phyloP scores from a whole-genome alignment of 257 asterid genomes.

The Fraxinus anomala region DNA sequence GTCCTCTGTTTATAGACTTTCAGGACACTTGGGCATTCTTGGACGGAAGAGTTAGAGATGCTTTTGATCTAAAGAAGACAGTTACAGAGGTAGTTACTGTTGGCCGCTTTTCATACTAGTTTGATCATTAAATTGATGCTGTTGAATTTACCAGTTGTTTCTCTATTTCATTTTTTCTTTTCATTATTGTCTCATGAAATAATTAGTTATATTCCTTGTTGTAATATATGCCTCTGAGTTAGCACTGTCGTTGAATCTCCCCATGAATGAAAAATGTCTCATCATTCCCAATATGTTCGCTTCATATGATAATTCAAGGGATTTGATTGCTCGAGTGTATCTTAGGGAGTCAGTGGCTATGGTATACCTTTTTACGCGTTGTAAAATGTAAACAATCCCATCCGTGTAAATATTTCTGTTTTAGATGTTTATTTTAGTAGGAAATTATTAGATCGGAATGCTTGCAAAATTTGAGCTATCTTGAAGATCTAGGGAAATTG shows the following conservation, averaged over 20 bases:
- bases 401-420: not conserved
- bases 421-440: not conserved
- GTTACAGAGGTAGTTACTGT: constrained; percentile 69
- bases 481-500: not conserved
- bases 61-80: constrained; percentile 76
- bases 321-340: not conserved
- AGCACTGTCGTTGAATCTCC: not conserved
- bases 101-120: constrained; percentile 1
- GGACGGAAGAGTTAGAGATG: constrained; percentile 76
- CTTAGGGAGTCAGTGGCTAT: not conserved
- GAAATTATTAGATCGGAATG: not conserved
- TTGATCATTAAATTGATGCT: constrained; percentile 1
- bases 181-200: not conserved
- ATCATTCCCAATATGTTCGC: not conserved
- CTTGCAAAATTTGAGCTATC: not conserved
- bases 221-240: not conserved
- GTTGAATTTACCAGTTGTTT: not conserved
- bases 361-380: not conserved
- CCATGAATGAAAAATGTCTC: not conserved
- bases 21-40: constrained; percentile 86
- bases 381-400: not conserved
- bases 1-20: constrained; percentile 50
- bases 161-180: not conserved
- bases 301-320: not conserved
- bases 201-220: not conserved